A percentile compares a stretch with the other conserved stretches of the same genome.
Evolutionary conservation across 1,284 basidiomycete species (phyloP).

Genomic region (Melampsora allii-populina): DNA sequence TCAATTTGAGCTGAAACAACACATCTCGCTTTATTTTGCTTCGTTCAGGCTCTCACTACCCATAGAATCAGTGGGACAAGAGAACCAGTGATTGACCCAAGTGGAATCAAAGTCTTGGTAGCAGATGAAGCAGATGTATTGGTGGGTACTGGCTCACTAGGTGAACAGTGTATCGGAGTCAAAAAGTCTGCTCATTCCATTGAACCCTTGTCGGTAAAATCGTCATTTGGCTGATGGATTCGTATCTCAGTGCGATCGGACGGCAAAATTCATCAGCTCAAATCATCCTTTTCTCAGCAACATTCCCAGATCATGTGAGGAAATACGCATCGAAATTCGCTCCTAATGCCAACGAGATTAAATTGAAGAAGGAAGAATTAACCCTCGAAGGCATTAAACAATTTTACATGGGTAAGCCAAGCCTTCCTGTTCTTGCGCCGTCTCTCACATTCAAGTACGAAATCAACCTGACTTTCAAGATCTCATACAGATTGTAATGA

Average conservation of each 20-base stretch:
- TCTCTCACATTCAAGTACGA: too few species aligned
- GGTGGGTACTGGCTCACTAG: conserved; percentile 82
- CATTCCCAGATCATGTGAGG: conserved; percentile 91
- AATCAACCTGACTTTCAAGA: too few species aligned
- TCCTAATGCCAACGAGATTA: conserved; percentile 92
- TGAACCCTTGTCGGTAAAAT: not conserved
- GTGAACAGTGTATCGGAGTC: conserved; percentile 92
- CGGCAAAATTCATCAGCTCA: conserved; percentile 60
- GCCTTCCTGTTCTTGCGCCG: not conserved
- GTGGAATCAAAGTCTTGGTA: conserved; percentile 85
- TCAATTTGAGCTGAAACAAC: too few species aligned
- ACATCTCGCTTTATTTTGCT: conserved; percentile 44
- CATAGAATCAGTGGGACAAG: conserved; percentile 34
- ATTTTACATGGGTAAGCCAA: conserved; percentile 74
- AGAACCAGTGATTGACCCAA: conserved; percentile 59
- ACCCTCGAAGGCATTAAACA: conserved; percentile 93
- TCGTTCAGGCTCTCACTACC: conserved; percentile 31
- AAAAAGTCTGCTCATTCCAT: conserved; percentile 68
- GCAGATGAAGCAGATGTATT: conserved; percentile 99
- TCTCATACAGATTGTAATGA: conserved; percentile 54
- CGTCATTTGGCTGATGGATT: conserved; percentile 17
- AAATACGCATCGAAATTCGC: conserved; percentile 87
- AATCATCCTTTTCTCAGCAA: conserved; percentile 95
- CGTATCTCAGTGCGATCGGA: conserved; percentile 19
- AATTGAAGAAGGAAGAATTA: conserved; percentile 88